Evolutionary conservation across 2,329 filamentous ascomycete species (phyloP), one percentile per base, ranked within the genome.

Genomic region (Fusarium kyushuense): DNA sequence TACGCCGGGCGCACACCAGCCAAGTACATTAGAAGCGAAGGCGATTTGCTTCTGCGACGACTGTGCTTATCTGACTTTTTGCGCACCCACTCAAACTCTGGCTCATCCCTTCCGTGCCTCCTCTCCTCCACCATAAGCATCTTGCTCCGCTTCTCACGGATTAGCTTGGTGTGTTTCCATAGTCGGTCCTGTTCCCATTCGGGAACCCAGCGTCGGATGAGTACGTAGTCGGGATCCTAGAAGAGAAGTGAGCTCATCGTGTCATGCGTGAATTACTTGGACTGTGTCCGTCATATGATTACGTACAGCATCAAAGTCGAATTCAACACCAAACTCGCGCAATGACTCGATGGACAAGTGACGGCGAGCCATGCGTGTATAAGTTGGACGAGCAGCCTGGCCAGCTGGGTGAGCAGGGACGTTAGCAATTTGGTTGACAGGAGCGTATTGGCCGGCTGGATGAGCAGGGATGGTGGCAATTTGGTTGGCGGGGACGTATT

Each of bases 141-240:
- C 71, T 81, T 83, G 45, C 75, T 76, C 9, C 83, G 81, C 75
- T 82, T 84, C 73, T 89, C 86, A n/a, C 89, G 88, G 65, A 92
- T 76, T 42, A 84, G 80, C 64, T 84, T 84, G 5, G 91, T 93
- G 78, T 94, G 90, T 42, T 87, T 85, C 85, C 92, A 94, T 48
- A 93, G 84, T 58, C 88, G 81, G 60, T 92, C 86, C 73, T 93
- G 91, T 75, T 93, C 87, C 64, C 87, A 86, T 70, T 93, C 89
- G 6, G 87, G 86, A 52, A 94, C 88, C 87, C 88, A 92, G 57
- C 88, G 84, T 78, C 91, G 92, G 79, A 94, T 91, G 61, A 94
- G 78, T 56, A 94, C 82, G 71, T 88, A 94, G 46, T 91, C 88
- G 19, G 87, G 84, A 72, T 94, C 89, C 83, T 89, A 69, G 41